These are phyloP conservation scores for Candida anutae DNA, from an alignment of 1,139 yeast genomes.

Conservation along the genomic window DNA sequence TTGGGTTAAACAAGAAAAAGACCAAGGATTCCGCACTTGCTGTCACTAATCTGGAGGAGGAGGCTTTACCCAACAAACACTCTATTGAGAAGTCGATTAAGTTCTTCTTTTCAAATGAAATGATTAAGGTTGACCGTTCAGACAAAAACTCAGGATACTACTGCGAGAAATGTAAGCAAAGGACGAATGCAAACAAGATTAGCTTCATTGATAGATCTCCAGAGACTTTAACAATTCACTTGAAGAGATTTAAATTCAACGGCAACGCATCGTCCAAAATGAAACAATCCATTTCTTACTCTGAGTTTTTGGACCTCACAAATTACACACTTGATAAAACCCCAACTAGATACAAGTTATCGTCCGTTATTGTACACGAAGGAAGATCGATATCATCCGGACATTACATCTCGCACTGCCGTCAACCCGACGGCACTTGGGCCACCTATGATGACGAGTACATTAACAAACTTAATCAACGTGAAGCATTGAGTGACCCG, in stretches of 20 bases:
- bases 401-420: constrained; percentile 85
- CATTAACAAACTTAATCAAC: constrained; percentile 64
- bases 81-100: constrained; percentile 66
- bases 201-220: constrained; percentile 77
- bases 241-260: constrained; percentile 85
- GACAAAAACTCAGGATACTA: constrained; percentile 63
- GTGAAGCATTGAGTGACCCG: constrained; percentile 71
- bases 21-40: constrained; percentile 8
- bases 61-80: constrained; percentile 27
- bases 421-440: constrained; percentile 91
- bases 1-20: constrained; percentile 52
- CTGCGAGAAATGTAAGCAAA: constrained; percentile 78
- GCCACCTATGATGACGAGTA: constrained; percentile 91
- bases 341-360: constrained; percentile 61
- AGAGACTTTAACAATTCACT: constrained; percentile 77
- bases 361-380: constrained; percentile 88
- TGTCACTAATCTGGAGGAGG: constrained; percentile 2
- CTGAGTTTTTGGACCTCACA: constrained; percentile 66
- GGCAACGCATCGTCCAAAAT: constrained; percentile 73
- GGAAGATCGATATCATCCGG: constrained; percentile 92
- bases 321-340: constrained; percentile 44
- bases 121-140: constrained; percentile 55
- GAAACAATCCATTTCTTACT: constrained; percentile 78
- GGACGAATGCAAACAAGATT: constrained; percentile 71
- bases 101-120: constrained; percentile 78